Evolutionary conservation across 495 filamentous ascomycete species (phyloP).

Genomic region (Neurospora sp.): DNA sequence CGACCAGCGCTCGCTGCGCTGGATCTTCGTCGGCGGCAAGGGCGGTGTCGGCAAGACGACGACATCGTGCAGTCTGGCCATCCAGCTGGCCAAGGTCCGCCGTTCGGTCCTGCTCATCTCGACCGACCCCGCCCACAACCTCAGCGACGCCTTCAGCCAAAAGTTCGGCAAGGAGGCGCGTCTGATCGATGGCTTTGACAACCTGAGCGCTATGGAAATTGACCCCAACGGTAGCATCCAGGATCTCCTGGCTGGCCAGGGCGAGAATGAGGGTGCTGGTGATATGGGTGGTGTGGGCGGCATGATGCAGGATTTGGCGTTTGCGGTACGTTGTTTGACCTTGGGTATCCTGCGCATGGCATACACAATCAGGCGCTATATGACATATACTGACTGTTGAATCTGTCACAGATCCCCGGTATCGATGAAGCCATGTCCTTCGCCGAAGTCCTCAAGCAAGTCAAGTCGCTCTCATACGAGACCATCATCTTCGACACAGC

Average conservation of each 20-base stretch:
- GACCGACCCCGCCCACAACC: conserved; percentile 96
- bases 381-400: background rate
- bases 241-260: conserved; percentile 76
- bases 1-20: conserved; percentile 86
- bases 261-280: conserved; percentile 50
- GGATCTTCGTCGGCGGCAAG: conserved; percentile 99
- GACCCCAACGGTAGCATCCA: conserved; percentile 98
- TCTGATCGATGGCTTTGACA: conserved; percentile 81
- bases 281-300: conserved; percentile 61
- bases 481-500: conserved; percentile 99
- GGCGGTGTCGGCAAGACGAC: conserved; percentile 99
- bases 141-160: conserved; percentile 95
- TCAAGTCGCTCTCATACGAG: conserved; percentile 98
- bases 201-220: conserved; percentile 98
- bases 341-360: background rate
- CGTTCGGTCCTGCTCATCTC: conserved; percentile 95
- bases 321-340: conserved; percentile 37
- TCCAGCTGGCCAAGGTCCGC: conserved; percentile 93
- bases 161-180: conserved; percentile 99
- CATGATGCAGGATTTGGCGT: conserved; percentile 57
- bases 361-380: background rate
- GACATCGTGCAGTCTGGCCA: conserved; percentile 93
- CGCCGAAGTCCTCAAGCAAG: conserved; percentile 96
- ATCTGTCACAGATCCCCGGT: conserved; percentile 67
- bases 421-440: conserved; percentile 99